phyloP scores from a whole-genome alignment of 2,329 filamentous ascomycete species.

The Metarhizium brunneum region DNA sequence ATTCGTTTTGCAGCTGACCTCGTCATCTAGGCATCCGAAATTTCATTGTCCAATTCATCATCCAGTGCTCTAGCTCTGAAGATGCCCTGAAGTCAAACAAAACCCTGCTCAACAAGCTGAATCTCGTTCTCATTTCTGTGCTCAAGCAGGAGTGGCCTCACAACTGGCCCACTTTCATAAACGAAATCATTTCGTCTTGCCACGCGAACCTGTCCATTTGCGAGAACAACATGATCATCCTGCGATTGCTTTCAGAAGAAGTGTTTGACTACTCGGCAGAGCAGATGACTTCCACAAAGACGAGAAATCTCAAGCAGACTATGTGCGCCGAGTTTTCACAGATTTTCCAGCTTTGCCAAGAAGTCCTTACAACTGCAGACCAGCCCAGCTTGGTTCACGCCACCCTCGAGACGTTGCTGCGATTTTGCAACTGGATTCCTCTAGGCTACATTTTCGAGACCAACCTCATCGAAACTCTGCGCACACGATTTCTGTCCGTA shows the following conservation, averaged over 20 bases:
- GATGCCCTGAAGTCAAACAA: conserved; percentile 77
- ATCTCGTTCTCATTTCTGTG: conserved; percentile 92
- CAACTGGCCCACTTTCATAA: conserved; percentile 99
- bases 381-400: conserved; percentile 86
- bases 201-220: conserved; percentile 94
- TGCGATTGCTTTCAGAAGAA: conserved; percentile 90
- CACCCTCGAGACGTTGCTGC: conserved; percentile 89
- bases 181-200: conserved; percentile 96
- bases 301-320: conserved; percentile 89
- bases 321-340: conserved; percentile 99
- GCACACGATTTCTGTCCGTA: conserved; percentile 83
- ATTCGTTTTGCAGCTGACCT: conserved; percentile 1
- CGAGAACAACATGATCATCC: conserved; percentile 99
- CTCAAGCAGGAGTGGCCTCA: conserved; percentile 99
- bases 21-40: conserved; percentile 74
- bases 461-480: conserved; percentile 85
- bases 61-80: conserved; percentile 83
- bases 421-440: conserved; percentile 98
- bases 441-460: conserved; percentile 99
- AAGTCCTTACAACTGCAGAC: conserved; percentile 84
- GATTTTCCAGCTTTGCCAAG: conserved; percentile 95
- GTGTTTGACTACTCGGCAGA: conserved; percentile 98
- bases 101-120: conserved; percentile 94
- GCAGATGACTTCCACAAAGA: conserved; percentile 98
- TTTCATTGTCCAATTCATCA: conserved; percentile 98